These are phyloP conservation scores for Chondrostereum purpureum DNA, from an alignment of 1,284 basidiomycete species.

Conservation along the genomic window DNA sequence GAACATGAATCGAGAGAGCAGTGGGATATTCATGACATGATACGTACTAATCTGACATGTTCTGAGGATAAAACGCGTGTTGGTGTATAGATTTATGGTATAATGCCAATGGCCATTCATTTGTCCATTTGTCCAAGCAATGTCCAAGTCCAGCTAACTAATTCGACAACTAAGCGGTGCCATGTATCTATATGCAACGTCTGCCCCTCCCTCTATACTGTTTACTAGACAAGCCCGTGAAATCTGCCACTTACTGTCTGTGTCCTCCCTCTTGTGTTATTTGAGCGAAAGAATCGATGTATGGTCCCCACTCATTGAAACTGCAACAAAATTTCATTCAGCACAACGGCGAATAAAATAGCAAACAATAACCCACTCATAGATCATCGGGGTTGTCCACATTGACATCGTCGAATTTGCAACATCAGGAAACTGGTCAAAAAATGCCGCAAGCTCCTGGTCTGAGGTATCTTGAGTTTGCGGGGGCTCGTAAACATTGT, in stretches of 20 bases:
- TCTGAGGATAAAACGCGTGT: no score
- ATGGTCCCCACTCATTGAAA: constrained; percentile 32
- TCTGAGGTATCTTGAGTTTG: neutral
- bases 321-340: constrained; percentile 15
- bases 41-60: no score
- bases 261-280: no score
- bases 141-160: no score
- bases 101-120: neutral
- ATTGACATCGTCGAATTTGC: constrained; percentile 24
- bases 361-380: constrained; percentile 29
- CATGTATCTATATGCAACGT: no score
- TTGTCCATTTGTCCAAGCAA: no score
- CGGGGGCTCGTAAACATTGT: no score
- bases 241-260: no score
- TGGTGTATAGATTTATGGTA: no score
- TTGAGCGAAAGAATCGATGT: constrained; percentile 29
- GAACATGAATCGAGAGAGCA: neutral
- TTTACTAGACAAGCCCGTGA: no score
- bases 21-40: neutral
- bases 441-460: neutral
- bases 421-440: neutral
- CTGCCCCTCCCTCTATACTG: no score
- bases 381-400: constrained; percentile 39
- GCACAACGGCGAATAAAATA: neutral
- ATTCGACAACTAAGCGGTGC: no score